These are phyloP conservation scores for Saccharomyces eubayanus DNA, from an alignment of 805 yeast species.

Conservation along the genomic window DNA sequence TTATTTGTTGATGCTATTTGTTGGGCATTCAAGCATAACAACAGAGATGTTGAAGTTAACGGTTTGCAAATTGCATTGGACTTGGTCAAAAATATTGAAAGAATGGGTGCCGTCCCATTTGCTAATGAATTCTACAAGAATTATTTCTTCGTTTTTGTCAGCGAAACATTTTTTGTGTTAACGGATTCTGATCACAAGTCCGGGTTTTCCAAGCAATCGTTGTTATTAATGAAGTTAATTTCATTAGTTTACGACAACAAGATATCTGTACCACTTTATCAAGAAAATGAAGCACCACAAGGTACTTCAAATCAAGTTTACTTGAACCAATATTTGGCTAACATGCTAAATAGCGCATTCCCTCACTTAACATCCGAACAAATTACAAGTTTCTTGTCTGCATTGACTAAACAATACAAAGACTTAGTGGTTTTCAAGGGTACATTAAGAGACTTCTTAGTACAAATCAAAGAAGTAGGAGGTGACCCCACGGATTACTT, in stretches of 20 bases:
- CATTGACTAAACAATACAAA: slow-evolving; percentile 62
- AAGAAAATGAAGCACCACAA: slow-evolving; percentile 69
- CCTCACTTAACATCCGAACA: slow-evolving; percentile 83
- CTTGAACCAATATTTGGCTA: slow-evolving; percentile 71
- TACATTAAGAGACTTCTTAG: slow-evolving; percentile 86
- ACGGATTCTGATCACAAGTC: slow-evolving; percentile 98
- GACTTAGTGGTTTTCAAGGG: slow-evolving; percentile 73
- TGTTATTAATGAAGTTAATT: slow-evolving; percentile 73
- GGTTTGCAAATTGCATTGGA: slow-evolving; percentile 83
- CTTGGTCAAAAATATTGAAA: slow-evolving; percentile 75
- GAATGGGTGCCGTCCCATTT: slow-evolving; percentile 57
- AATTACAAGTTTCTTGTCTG: slow-evolving; percentile 70
- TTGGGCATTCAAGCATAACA: slow-evolving; percentile 98
- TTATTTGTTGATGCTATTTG: slow-evolving; percentile 85
- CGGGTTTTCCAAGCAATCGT: slow-evolving; percentile 83
- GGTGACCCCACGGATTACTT: slow-evolving; percentile 93
- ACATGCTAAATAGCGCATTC: slow-evolving; percentile 80
- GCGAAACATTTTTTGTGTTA: slow-evolving; percentile 86
- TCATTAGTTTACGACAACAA: slow-evolving; percentile 71
- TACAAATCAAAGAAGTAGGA: slow-evolving; percentile 91
- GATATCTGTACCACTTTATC: slow-evolving; percentile 70
- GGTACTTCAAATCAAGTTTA: slow-evolving; percentile 79
- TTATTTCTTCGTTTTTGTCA: slow-evolving; percentile 78
- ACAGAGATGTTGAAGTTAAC: slow-evolving; percentile 89
- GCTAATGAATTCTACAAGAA: slow-evolving; percentile 81